Evolutionary conservation across 305 asterid species (phyloP), one percentile per base, ranked within the genome.

Genomic region (Fraxinus floribunda): DNA sequence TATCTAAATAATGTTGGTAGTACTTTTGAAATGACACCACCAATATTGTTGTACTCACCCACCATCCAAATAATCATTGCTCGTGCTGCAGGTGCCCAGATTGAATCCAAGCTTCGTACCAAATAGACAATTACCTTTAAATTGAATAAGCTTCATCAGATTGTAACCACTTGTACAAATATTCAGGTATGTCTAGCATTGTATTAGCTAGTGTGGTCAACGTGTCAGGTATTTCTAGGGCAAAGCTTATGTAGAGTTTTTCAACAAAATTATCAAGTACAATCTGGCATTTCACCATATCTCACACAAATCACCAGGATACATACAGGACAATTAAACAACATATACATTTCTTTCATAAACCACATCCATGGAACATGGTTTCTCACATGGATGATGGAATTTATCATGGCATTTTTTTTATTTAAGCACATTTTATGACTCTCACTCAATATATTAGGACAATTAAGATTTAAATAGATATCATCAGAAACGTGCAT

Each of bases 21-120:
- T 89, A 94, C 86, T 87, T 90, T 96, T 79, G 94, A 86, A 83
- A 92, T 90, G 81, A 89, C 85, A 81, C 36, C 46, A 75, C 97
- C 99, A 70, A 88, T 77, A 84, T 86, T 84, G 91, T 90, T 84
- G 84, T 92, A 93, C 86, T 96, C 98, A 26, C 99, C 98, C 89
- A 96, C 80, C 97, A 96, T 91, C 99, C 99, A 96, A 86, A 94
- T 90, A 74, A 96, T 90, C 94, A 91, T 89, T 77, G 97, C 97
- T 82, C 99, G 98, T 75, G 98, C 97, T 68, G 92, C 88, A 70
- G 97, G 93, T 20, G 94, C 92, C 83, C 75, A 75, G 82, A 92
- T 90, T 80, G 94, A 88, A 88, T 96, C 98, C 92, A 96, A 86
- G 84, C 91, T 92, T 84, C 93, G 91, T 77, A 89, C 86, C 94